Conservation (phyloP, 202 grass and related monocot species). For the Saccharum hybrid region DNA sequence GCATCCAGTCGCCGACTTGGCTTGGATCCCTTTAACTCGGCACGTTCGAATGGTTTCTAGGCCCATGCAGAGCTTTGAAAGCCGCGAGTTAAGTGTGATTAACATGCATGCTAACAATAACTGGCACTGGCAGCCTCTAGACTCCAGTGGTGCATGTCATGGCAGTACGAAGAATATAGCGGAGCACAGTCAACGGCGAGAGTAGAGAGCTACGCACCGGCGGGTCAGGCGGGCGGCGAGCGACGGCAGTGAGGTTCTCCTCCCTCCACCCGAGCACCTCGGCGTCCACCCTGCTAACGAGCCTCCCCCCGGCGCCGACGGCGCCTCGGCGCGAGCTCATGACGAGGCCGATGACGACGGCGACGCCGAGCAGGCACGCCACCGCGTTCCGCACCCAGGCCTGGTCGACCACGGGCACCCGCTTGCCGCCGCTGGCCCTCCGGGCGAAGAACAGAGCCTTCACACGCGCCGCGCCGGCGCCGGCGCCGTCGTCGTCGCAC, state of each 20-base stretch:
- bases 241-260: constrained; percentile 46
- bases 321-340: constrained; percentile 26
- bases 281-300: constrained; percentile 42
- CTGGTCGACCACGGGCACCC: constrained; percentile 38
- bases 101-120: constrained; percentile 3
- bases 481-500: neutral
- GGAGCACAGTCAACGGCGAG: constrained; percentile 20
- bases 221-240: constrained; percentile 37
- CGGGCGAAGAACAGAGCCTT: constrained; percentile 24
- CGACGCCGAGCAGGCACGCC: constrained; percentile 47
- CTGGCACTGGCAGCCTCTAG: neutral
- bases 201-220: constrained; percentile 37
- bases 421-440: constrained; percentile 13
- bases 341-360: constrained; percentile 35
- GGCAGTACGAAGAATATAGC: neutral
- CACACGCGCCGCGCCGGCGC: neutral
- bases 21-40: neutral
- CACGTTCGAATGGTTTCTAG: neutral
- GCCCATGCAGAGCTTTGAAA: neutral
- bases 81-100: neutral
- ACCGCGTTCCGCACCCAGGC: constrained; percentile 45
- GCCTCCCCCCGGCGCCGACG: constrained; percentile 6
- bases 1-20: neutral
- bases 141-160: neutral
- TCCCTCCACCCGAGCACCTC: constrained; percentile 40